A percentile compares a stretch with the other conserved stretches of the same genome.
These are phyloP conservation scores for Protea cynaroides DNA, from an alignment of 164 flowering plant genomes.

Conservation along the genomic window DNA sequence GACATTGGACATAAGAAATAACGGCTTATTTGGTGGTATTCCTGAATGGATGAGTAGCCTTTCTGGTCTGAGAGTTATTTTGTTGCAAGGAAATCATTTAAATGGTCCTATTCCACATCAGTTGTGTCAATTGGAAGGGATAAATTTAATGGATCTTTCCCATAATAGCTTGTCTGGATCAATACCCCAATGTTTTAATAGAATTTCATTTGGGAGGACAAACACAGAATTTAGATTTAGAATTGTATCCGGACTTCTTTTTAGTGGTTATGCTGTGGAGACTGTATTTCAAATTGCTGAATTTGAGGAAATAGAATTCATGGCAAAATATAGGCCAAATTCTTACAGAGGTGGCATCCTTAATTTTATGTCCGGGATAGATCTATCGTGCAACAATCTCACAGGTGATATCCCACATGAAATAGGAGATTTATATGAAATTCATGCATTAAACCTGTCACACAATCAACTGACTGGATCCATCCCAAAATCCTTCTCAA, in stretches of 20 bases:
- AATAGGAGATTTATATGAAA: conserved; percentile 10
- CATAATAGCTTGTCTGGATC: background rate
- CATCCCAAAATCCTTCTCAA: conserved; percentile 12
- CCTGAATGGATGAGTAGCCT: background rate
- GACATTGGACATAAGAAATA: background rate
- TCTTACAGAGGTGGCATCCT: conserved; percentile 9
- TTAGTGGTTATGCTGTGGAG: too few relatives aligned
- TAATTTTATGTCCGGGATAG: conserved; percentile 12
- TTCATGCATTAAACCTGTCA: conserved; percentile 14
- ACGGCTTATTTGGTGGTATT: background rate
- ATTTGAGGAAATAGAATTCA: conserved; percentile 10
- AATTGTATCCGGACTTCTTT: too few relatives aligned
- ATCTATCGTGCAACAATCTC: conserved; percentile 20
- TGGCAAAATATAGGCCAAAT: conserved; percentile 1
- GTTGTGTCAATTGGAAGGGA: background rate
- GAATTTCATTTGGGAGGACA: background rate
- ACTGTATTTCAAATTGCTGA: too few relatives aligned
- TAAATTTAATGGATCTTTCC: conserved; percentile 3
- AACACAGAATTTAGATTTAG: too few relatives aligned
- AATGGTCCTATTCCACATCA: background rate
- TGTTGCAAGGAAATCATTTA: conserved; percentile 6
- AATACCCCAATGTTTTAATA: background rate
- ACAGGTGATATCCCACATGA: conserved; percentile 20
- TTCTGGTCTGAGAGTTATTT: background rate
- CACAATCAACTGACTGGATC: conserved; percentile 13